Conservation (phyloP, 2,329 filamentous ascomycete genomes). For the Talaromyces pinophilus region DNA sequence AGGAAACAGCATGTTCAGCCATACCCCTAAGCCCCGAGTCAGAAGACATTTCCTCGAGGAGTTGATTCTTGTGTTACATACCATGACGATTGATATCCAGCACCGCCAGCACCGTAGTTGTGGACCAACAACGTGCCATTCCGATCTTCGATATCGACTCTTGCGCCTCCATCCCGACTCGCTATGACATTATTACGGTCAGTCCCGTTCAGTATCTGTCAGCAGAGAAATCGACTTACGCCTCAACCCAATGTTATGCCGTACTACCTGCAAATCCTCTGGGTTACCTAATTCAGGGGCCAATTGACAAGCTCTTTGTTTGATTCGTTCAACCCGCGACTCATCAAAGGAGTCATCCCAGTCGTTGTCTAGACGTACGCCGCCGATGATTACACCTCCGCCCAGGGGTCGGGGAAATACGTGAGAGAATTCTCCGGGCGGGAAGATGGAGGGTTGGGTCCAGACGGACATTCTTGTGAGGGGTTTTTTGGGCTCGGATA, state of each 20-base stretch:
- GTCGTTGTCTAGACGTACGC: constrained; percentile 17
- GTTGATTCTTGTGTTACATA: constrained; percentile 6
- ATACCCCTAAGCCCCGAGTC: constrained; percentile 19
- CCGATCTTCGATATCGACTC: constrained; percentile 20
- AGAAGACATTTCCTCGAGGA: not conserved
- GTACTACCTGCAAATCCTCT: constrained; percentile 17
- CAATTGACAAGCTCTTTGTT: constrained; percentile 20
- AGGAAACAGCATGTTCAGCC: constrained; percentile 22
- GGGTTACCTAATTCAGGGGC: constrained; percentile 19
- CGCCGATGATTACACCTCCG: constrained; percentile 21
- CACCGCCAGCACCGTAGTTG: constrained; percentile 21
- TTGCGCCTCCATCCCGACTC: constrained; percentile 19
- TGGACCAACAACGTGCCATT: constrained; percentile 17
- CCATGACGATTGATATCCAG: constrained; percentile 24
- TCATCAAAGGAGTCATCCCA: constrained; percentile 19
- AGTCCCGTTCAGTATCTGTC: not conserved
- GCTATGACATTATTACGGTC: constrained; percentile 2
- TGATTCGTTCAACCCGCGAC: constrained; percentile 13
- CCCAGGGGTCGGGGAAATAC: constrained; percentile 22
- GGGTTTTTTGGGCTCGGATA: constrained; percentile 16
- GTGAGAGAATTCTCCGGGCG: constrained; percentile 19
- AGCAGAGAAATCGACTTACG: constrained; percentile 9
- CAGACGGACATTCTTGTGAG: constrained; percentile 20
- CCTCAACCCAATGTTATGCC: constrained; percentile 20
- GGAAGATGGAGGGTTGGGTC: constrained; percentile 16